Base-by-base conservation (phyloP, 768 basidiomycete genomes). In the Cyathus striatus region DNA sequence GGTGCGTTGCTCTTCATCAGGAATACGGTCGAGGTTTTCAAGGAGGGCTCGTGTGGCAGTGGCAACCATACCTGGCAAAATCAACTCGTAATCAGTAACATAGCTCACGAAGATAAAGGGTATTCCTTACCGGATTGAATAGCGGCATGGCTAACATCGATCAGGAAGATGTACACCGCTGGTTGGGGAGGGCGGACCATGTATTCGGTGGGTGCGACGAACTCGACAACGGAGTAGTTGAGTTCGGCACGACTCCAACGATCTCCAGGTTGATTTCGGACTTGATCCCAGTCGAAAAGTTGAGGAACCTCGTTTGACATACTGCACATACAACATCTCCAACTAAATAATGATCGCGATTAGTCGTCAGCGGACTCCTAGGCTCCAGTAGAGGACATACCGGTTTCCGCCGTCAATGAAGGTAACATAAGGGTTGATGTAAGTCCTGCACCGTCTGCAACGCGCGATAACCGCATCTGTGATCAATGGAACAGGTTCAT, bases 271-370 rank as follows among this genome's bases (percentile, higher is more conserved):
- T 91, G 87, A 58, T 95, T 96, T 49, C 80, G 82, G 41, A 75
- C 79, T 63, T 93, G 90, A 61, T 99, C 91, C 96, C 96, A 99
- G 60, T 99, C 96, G 59, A 98, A 98, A 40, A 96, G 71, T 55
- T 97, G 94, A 18, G 96, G 96, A 1, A 98, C 94, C 64, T 98
- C 96, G 61, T 98, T 99, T 32, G 90, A 88, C 77, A 98, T 83
- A 55, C 86, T 90, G 63, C 96, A 99, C 92, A 99, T 92, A 65
- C 92, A 95, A 63, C 96, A 99, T 60, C 96, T 88, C 96, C 96
- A 99, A 49, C 88, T 86, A 43, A 4, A 40, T n/a, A 3, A 40
- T 42, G 40, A 23, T 35, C 20, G 41, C 44, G 23, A 45, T 30
- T 9, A 27, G 10, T 7, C 23, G 24, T 17, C 25, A 22, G 35